These are phyloP conservation scores for Dioscorea dumetorum DNA, from an alignment of 106 monocot genomes.

Conservation along the genomic window DNA sequence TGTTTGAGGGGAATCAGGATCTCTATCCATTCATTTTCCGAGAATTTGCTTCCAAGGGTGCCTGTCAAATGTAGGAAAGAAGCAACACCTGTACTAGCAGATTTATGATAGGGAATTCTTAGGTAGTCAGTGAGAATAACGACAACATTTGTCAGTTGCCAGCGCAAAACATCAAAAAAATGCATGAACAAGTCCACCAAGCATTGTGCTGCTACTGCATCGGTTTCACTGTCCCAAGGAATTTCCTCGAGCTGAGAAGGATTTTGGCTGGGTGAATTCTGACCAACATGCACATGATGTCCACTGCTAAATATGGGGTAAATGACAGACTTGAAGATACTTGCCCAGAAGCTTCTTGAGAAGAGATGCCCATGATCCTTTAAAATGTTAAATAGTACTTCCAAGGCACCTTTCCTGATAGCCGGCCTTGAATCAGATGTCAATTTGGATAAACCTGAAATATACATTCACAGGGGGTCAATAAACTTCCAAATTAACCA, in stretches of 20 bases:
- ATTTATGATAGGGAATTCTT: slow-evolving; percentile 63
- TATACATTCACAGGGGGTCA: background rate
- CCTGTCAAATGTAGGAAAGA: slow-evolving; percentile 47
- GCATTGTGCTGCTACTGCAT: slow-evolving; percentile 50
- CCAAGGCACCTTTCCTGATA: slow-evolving; percentile 83
- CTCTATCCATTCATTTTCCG: slow-evolving; percentile 67
- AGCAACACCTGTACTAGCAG: slow-evolving; percentile 48
- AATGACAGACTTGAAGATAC: slow-evolving; percentile 72
- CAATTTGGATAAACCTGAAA: slow-evolving; percentile 88
- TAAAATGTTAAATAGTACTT: slow-evolving; percentile 93
- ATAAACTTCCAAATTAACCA: too few species aligned
- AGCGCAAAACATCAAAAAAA: slow-evolving; percentile 54
- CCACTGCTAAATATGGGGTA: slow-evolving; percentile 65
- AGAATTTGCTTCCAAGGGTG: slow-evolving; percentile 39
- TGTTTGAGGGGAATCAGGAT: slow-evolving; percentile 51
- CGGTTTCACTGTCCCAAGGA: slow-evolving; percentile 40
- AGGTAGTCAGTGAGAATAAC: slow-evolving; percentile 50
- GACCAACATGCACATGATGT: slow-evolving; percentile 14
- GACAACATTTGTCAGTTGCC: slow-evolving; percentile 43
- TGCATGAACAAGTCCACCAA: slow-evolving; percentile 61
- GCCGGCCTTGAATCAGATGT: slow-evolving; percentile 79
- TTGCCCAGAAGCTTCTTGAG: slow-evolving; percentile 59
- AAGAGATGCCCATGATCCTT: slow-evolving; percentile 94
- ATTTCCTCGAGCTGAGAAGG: slow-evolving; percentile 41
- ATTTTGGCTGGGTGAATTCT: slow-evolving; percentile 7